Evolutionary conservation across 306 rosid species (phyloP).

Genomic region (Elaeagnus macrophylla): DNA sequence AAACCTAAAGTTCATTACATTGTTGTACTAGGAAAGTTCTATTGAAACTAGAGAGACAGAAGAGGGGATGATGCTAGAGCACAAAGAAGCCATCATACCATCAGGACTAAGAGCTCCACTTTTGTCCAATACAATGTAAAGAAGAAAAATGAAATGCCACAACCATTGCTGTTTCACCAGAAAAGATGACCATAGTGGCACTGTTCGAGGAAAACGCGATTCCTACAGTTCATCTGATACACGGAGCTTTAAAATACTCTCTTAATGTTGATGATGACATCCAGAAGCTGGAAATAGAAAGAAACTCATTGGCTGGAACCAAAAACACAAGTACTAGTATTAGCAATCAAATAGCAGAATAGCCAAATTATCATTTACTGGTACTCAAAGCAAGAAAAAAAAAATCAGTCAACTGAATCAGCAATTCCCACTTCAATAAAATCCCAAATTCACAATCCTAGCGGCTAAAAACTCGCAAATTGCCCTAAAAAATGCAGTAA

Average conservation of each 20-base stretch:
- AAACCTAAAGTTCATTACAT: background rate
- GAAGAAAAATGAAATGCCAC: slow-evolving; percentile 47
- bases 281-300: no score
- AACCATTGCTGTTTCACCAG: slow-evolving; percentile 57
- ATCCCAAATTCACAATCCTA: background rate
- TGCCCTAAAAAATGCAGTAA: background rate
- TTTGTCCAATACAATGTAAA: slow-evolving; percentile 24
- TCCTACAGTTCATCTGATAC: slow-evolving; percentile 61
- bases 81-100: slow-evolving; percentile 39
- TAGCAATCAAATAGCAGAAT: no score
- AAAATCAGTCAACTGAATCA: background rate
- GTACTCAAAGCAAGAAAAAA: no score
- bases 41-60: background rate
- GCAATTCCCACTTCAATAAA: background rate
- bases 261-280: slow-evolving; percentile 37
- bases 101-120: slow-evolving; percentile 64
- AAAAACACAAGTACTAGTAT: no score
- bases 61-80: background rate
- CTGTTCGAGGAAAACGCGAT: slow-evolving; percentile 44
- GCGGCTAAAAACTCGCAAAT: background rate
- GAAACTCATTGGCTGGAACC: no score
- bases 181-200: slow-evolving; percentile 78
- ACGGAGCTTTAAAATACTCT: slow-evolving; percentile 27
- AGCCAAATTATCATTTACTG: no score
- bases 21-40: background rate